Evolutionary conservation across 306 rosid species (phyloP).

Genomic region (Abrus pulchellus): DNA sequence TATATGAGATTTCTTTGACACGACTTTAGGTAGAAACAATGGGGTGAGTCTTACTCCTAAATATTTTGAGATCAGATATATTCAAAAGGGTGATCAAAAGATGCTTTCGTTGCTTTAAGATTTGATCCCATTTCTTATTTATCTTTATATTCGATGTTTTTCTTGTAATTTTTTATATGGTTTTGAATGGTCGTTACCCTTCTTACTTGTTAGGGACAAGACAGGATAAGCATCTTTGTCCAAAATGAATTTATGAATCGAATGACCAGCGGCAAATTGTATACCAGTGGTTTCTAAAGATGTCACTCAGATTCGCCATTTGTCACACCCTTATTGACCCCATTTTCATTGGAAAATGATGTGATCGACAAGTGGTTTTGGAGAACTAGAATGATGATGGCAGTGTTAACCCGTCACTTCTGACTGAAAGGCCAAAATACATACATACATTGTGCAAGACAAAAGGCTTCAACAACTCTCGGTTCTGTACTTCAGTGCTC

Average conservation of each 20-base stretch:
- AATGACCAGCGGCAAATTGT: conserved; percentile 40
- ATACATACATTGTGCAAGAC: too few relatives aligned
- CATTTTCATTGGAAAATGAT: conserved; percentile 47
- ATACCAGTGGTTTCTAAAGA: conserved; percentile 47
- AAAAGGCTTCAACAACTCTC: neutral
- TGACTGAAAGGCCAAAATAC: neutral
- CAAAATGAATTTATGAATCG: conserved; percentile 41
- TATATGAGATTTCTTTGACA: conserved; percentile 15
- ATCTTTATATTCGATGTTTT: neutral
- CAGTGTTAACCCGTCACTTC: neutral
- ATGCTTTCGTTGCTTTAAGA: conserved; percentile 28
- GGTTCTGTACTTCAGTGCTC: neutral
- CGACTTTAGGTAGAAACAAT: conserved; percentile 15
- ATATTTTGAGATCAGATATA: conserved; percentile 24
- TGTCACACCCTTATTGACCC: conserved; percentile 36
- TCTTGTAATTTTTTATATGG: neutral
- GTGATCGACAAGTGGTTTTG: conserved; percentile 16
- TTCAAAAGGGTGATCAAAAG: conserved; percentile 42
- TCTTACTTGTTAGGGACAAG: conserved; percentile 13
- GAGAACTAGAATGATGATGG: neutral
- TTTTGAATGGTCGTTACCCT: conserved; percentile 40
- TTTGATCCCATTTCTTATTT: conserved; percentile 16
- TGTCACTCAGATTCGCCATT: conserved; percentile 47
- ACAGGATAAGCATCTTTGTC: conserved; percentile 47
- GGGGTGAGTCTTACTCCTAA: neutral